Percentiles rank a stretch among this genome's conserved stretches.
Conservation (phyloP, 805 yeast genomes). For the Metschnikowia vanudenii region DNA sequence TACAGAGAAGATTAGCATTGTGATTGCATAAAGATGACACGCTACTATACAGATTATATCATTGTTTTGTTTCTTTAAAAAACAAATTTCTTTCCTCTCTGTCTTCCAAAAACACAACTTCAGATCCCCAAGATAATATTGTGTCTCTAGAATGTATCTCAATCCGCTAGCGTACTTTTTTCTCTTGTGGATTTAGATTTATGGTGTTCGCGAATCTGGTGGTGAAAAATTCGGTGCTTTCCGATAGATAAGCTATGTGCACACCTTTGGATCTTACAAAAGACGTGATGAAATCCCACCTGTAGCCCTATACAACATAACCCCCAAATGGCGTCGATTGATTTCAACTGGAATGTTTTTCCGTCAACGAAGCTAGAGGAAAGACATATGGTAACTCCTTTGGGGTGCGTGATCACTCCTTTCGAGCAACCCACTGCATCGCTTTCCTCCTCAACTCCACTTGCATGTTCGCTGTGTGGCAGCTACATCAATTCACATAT, state of each 20-base stretch:
- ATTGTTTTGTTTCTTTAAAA: too few relatives aligned
- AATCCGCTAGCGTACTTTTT: too few relatives aligned
- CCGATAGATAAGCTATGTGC: constrained; percentile 5
- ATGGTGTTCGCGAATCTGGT: neutral
- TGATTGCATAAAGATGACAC: too few relatives aligned
- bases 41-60: too few relatives aligned
- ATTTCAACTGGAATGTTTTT: constrained; percentile 70
- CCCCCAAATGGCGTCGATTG: constrained; percentile 30
- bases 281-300: too few relatives aligned
- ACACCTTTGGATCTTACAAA: neutral
- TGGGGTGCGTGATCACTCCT: constrained; percentile 39
- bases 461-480: constrained; percentile 29
- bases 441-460: constrained; percentile 16
- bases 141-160: too few relatives aligned
- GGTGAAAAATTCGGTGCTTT: neutral
- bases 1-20: too few relatives aligned
- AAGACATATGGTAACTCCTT: constrained; percentile 30
- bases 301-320: neutral
- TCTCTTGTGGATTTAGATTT: too few relatives aligned
- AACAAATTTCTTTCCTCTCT: too few relatives aligned
- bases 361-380: constrained; percentile 40
- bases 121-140: too few relatives aligned
- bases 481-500: constrained; percentile 29
- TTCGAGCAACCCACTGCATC: constrained; percentile 10
- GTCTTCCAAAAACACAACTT: too few relatives aligned